These are phyloP conservation scores for Metarhizium brunneum DNA, from an alignment of 2,329 filamentous ascomycete species.

Conservation along the genomic window DNA sequence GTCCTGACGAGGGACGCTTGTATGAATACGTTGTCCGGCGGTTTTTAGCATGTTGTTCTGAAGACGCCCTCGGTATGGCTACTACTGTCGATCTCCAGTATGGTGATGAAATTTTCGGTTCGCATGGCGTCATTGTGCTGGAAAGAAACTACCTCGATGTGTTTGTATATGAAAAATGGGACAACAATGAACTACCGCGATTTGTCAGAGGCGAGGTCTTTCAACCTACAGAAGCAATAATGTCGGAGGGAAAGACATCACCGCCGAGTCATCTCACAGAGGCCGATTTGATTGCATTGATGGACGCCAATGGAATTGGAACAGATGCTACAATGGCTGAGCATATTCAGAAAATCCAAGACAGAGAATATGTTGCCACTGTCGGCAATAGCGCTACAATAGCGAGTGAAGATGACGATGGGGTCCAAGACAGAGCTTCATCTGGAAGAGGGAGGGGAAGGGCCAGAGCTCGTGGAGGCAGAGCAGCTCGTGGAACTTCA, in stretches of 20 bases:
- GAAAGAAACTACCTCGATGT: constrained; percentile 92
- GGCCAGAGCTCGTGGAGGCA: constrained; percentile 31
- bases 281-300: constrained; percentile 87
- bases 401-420: constrained; percentile 30
- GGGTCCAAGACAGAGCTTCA: constrained; percentile 26
- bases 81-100: constrained; percentile 81
- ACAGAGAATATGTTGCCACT: constrained; percentile 74
- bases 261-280: constrained; percentile 85
- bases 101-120: constrained; percentile 71
- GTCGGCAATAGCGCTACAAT: constrained; percentile 32
- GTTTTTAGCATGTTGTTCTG: constrained; percentile 91
- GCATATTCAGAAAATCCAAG: constrained; percentile 92
- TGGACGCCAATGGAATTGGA: constrained; percentile 98
- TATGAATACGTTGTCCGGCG: constrained; percentile 90
- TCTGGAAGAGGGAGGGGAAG: constrained; percentile 40
- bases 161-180: constrained; percentile 95
- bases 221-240: constrained; percentile 77
- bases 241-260: constrained; percentile 83
- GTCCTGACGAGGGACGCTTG: constrained; percentile 61
- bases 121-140: constrained; percentile 75
- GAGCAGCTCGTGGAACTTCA: constrained; percentile 29
- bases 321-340: constrained; percentile 99
- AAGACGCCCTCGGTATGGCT: constrained; percentile 79
- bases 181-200: constrained; percentile 71
- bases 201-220: constrained; percentile 76